A percentile compares a stretch with the other conserved stretches of the same genome.
Evolutionary conservation across 331 rosid species (phyloP).

Genomic region (Rhamnella rubrinervis): DNA sequence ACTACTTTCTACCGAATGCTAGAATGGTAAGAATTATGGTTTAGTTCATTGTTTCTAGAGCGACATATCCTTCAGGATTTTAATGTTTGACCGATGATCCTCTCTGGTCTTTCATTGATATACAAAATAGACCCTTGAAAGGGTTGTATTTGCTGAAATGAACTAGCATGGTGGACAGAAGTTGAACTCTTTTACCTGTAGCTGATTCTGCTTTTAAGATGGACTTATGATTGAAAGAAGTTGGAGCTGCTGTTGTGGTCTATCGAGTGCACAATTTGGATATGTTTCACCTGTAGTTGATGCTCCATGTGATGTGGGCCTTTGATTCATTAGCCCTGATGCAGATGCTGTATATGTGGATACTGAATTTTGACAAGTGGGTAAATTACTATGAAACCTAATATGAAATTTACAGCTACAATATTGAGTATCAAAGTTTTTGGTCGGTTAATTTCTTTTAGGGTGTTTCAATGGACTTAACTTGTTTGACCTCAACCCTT

Average conservation of each 20-base stretch:
- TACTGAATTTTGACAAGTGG: slow-evolving; percentile 19
- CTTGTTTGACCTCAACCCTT: slow-evolving; percentile 41
- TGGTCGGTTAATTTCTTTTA: too few relatives aligned
- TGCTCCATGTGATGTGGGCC: slow-evolving; percentile 28
- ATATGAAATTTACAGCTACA: too few relatives aligned
- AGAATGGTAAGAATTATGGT: slow-evolving; percentile 56
- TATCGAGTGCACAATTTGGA: slow-evolving; percentile 29
- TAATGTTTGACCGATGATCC: slow-evolving; percentile 37
- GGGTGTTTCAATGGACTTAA: too few relatives aligned
- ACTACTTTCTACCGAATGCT: slow-evolving; percentile 43
- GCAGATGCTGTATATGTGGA: slow-evolving; percentile 30
- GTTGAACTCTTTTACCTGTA: too few relatives aligned
- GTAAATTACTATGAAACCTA: too few relatives aligned
- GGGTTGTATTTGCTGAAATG: slow-evolving; percentile 48
- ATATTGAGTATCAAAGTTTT: too few relatives aligned
- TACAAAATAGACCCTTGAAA: slow-evolving; percentile 19
- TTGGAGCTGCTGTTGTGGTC: too few relatives aligned
- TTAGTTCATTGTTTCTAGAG: slow-evolving; percentile 36
- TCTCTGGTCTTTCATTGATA: slow-evolving; percentile 25
- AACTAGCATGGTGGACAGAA: neutral
- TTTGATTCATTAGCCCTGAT: slow-evolving; percentile 14
- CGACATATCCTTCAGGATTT: slow-evolving; percentile 32
- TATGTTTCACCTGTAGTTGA: slow-evolving; percentile 40
- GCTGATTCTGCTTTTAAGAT: too few relatives aligned
- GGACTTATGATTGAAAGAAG: too few relatives aligned